phyloP scores from a whole-genome alignment of 164 flowering plant species.

The Macadamia tetraphylla region DNA sequence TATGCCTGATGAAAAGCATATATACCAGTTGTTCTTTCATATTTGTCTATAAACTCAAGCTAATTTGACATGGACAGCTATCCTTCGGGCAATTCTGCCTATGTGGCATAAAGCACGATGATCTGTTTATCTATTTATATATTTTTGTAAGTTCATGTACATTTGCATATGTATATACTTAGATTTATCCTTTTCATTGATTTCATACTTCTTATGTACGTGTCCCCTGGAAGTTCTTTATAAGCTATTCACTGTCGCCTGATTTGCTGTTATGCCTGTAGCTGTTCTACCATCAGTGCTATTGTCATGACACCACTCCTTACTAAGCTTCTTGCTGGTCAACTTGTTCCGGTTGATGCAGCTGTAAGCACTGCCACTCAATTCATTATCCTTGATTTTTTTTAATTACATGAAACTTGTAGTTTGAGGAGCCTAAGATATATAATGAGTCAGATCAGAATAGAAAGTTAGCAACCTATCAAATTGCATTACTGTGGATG shows the following conservation, averaged over 20 bases:
- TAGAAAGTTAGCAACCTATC: background rate
- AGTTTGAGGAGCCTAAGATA: background rate
- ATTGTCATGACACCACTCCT: conserved; percentile 96
- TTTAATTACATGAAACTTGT: background rate
- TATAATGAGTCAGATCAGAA: background rate
- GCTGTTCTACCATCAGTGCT: conserved; percentile 96
- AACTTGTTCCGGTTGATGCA: conserved; percentile 99
- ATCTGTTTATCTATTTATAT: too few relatives aligned
- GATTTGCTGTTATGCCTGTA: conserved; percentile 18
- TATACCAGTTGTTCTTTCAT: too few relatives aligned
- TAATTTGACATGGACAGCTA: too few relatives aligned
- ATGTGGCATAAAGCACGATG: too few relatives aligned
- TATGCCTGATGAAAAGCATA: too few relatives aligned
- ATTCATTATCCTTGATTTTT: background rate
- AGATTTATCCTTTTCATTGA: background rate
- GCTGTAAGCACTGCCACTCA: conserved; percentile 47
- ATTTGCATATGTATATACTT: too few relatives aligned
- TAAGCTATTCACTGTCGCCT: background rate
- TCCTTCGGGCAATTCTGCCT: too few relatives aligned
- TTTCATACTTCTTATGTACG: background rate
- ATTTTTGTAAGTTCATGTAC: too few relatives aligned
- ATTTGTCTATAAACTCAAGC: too few relatives aligned
- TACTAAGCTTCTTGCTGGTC: conserved; percentile 94
- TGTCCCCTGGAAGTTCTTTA: background rate
- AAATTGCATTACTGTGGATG: background rate